Evolutionary conservation across 2,329 filamentous ascomycete genomes (phyloP).

Genomic region (Fusarium sp.): DNA sequence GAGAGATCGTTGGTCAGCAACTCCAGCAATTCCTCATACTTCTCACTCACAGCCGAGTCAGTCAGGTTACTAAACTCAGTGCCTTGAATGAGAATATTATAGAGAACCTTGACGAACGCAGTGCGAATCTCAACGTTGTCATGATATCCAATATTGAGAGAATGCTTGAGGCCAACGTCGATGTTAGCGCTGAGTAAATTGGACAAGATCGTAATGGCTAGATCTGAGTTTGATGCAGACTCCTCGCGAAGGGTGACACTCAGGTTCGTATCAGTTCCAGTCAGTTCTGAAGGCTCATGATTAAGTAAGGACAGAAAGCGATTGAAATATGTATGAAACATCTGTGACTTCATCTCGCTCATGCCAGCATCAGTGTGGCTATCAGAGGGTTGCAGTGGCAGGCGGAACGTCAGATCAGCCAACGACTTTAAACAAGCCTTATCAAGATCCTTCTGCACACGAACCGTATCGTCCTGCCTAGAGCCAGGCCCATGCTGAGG

Average conservation of each 20-base stretch:
- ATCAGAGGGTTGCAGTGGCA: conserved; percentile 75
- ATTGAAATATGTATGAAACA: conserved; percentile 80
- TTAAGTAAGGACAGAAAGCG: conserved; percentile 76
- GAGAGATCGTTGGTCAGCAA: conserved; percentile 73
- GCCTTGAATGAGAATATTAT: conserved; percentile 78
- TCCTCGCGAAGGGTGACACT: conserved; percentile 65
- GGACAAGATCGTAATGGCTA: conserved; percentile 76
- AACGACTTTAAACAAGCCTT: conserved; percentile 74
- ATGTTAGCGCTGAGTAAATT: conserved; percentile 79
- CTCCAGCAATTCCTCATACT: conserved; percentile 75
- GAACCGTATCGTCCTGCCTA: conserved; percentile 68
- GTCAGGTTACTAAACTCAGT: conserved; percentile 78
- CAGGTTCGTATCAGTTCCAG: conserved; percentile 46
- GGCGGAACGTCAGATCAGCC: conserved; percentile 74
- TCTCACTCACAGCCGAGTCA: conserved; percentile 75
- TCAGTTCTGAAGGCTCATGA: conserved; percentile 64
- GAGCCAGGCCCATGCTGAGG: conserved; percentile 57
- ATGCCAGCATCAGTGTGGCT: conserved; percentile 75
- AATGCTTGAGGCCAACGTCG: conserved; percentile 78
- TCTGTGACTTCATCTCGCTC: conserved; percentile 76
- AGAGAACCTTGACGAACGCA: conserved; percentile 77
- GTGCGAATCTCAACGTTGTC: conserved; percentile 77
- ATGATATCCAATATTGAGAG: conserved; percentile 77
- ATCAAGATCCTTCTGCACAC: conserved; percentile 75
- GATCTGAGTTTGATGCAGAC: conserved; percentile 67